Conservation (phyloP, 148 eudicot species). For the Rhododendron williamsianum region DNA sequence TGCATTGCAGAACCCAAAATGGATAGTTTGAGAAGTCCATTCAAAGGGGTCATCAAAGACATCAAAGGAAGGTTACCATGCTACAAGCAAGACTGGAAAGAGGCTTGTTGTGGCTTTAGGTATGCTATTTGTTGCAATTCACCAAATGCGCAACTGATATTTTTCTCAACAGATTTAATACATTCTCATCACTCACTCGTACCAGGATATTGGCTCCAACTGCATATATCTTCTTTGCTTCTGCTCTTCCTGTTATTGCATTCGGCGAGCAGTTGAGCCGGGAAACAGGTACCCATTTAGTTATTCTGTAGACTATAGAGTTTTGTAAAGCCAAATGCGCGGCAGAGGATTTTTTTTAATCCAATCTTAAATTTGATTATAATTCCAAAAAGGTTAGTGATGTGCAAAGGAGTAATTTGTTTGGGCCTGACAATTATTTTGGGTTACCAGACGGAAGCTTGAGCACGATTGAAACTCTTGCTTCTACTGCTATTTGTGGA, state of each 20-base stretch:
- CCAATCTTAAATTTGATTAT: background rate
- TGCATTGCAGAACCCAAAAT: constrained; percentile 9
- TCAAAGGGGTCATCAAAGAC: constrained; percentile 11
- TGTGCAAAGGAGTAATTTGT: background rate
- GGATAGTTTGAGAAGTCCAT: constrained; percentile 7
- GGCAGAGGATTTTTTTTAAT: background rate
- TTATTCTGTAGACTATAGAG: background rate
- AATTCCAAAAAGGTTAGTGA: background rate
- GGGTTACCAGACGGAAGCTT: constrained; percentile 47
- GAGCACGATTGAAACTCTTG: constrained; percentile 59
- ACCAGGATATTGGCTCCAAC: constrained; percentile 63
- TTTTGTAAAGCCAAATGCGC: background rate
- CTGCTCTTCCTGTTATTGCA: constrained; percentile 76
- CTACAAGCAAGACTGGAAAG: constrained; percentile 20
- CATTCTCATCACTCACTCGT: background rate
- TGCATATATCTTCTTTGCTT: constrained; percentile 57
- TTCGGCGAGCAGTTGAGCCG: constrained; percentile 63
- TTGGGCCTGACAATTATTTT: constrained; percentile 3
- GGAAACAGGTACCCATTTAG: constrained; percentile 44
- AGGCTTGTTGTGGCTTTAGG: constrained; percentile 39
- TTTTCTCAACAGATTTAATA: background rate
- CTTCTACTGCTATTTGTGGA: constrained; percentile 66
- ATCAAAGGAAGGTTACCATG: constrained; percentile 17
- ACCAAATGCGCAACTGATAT: background rate
- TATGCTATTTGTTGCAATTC: constrained; percentile 8